phyloP scores from a whole-genome alignment of 2,329 filamentous ascomycete genomes.

The Zymoseptoria pseudotritici region DNA sequence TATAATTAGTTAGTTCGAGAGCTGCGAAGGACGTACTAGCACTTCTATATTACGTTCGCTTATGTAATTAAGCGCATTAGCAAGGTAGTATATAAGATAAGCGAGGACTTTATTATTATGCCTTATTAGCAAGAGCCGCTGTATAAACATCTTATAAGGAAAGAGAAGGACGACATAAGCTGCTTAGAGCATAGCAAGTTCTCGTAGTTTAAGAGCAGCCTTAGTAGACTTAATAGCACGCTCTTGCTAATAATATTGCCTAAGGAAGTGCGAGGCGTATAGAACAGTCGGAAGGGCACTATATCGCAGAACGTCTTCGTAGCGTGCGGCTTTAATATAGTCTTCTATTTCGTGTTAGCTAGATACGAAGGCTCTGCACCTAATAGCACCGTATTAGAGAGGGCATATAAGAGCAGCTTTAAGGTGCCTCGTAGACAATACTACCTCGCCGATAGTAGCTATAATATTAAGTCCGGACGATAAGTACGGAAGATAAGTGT shows the following conservation, averaged over 20 bases:
- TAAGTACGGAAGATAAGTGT: too few species aligned
- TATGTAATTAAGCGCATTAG: not conserved
- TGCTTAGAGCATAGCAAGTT: not conserved
- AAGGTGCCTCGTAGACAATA: not conserved
- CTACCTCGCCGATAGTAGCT: not conserved
- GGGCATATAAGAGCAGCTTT: not conserved
- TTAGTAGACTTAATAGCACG: not conserved
- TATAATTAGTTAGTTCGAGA: not conserved
- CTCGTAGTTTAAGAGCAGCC: not conserved
- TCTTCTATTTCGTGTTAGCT: not conserved
- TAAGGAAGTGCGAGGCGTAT: not conserved
- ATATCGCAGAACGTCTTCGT: constrained; percentile 1
- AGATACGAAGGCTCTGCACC: not conserved
- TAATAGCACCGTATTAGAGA: constrained; percentile 1
- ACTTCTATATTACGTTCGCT: not conserved
- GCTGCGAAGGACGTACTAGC: not conserved
- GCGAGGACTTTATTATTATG: not conserved
- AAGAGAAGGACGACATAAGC: not conserved
- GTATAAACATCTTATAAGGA: not conserved
- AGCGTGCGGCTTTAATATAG: not conserved
- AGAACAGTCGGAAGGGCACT: not conserved
- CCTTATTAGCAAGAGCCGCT: not conserved
- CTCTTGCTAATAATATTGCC: not conserved
- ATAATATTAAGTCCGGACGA: not conserved
- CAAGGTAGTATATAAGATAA: not conserved